These are phyloP conservation scores for Pezicula neosporulosa DNA, from an alignment of 2,329 filamentous ascomycete genomes.

Conservation along the genomic window DNA sequence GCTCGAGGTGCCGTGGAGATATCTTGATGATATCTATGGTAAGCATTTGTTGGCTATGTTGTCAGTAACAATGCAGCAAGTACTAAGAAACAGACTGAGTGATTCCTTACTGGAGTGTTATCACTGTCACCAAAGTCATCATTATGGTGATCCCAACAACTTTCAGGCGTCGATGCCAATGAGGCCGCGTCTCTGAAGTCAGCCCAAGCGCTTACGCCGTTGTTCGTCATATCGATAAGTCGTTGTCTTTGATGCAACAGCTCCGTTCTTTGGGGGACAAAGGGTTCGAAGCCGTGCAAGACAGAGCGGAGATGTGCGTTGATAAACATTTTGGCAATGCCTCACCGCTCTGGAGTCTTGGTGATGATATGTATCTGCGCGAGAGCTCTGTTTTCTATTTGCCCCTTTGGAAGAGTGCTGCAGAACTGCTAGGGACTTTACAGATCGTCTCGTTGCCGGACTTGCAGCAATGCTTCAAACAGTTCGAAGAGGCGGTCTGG, in stretches of 20 bases:
- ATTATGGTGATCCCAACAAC: conserved; percentile 19
- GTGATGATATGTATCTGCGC: conserved; percentile 18
- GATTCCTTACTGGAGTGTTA: conserved; percentile 16
- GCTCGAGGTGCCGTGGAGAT: conserved; percentile 1
- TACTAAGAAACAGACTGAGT: background rate
- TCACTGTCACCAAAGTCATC: conserved; percentile 18
- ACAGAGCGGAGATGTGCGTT: conserved; percentile 24
- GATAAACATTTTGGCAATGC: conserved; percentile 25
- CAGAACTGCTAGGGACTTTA: background rate
- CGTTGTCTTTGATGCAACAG: conserved; percentile 15
- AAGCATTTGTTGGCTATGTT: conserved; percentile 9
- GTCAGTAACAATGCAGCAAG: background rate
- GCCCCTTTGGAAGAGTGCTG: conserved; percentile 4
- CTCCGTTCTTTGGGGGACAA: conserved; percentile 21
- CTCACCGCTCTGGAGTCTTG: conserved; percentile 23
- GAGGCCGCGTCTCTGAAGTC: conserved; percentile 15
- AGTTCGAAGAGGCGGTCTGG: background rate
- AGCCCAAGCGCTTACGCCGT: conserved; percentile 25
- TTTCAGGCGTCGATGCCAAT: conserved; percentile 5
- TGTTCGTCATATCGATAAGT: conserved; percentile 26
- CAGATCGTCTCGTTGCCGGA: background rate
- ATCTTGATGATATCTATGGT: conserved; percentile 18
- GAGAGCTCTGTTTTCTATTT: conserved; percentile 12
- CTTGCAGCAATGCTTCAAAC: background rate
- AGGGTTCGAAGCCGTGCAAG: conserved; percentile 23